Evolutionary conservation across 805 yeast genomes (phyloP).

Genomic region (Lachancea sp.): DNA sequence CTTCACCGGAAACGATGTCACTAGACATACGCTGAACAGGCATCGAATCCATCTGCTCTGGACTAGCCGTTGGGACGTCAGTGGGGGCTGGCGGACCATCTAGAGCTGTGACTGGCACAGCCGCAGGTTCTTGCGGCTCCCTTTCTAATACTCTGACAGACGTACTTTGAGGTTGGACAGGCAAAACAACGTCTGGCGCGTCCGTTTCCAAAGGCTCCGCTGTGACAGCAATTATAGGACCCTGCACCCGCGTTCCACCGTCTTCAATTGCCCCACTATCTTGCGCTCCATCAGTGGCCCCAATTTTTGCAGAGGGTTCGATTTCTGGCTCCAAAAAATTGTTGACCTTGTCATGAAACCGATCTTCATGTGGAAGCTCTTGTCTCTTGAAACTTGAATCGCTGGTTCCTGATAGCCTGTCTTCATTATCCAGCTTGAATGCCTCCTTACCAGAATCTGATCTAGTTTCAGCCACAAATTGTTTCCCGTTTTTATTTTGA

Average conservation of each 20-base stretch:
- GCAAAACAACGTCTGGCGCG: no score
- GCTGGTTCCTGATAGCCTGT: background rate
- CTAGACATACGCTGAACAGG: background rate
- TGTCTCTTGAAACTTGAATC: background rate
- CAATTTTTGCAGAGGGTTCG: background rate
- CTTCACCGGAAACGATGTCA: background rate
- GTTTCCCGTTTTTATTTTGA: conserved; percentile 18
- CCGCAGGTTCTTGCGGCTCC: background rate
- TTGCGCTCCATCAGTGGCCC: no score
- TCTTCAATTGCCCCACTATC: background rate
- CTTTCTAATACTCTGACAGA: no score
- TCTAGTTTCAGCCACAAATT: background rate
- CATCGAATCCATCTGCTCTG: background rate
- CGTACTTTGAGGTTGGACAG: no score
- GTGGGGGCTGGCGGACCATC: background rate
- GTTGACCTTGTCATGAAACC: background rate
- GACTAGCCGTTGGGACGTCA: background rate
- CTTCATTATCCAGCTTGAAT: background rate
- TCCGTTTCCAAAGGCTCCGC: no score
- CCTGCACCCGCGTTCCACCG: no score
- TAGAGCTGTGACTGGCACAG: background rate
- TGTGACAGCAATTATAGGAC: no score
- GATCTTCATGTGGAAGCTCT: background rate
- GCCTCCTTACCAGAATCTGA: background rate
- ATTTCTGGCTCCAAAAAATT: background rate